These are phyloP conservation scores for Paxillus ammoniavirescens DNA, from an alignment of 768 basidiomycete genomes.

Conservation along the genomic window DNA sequence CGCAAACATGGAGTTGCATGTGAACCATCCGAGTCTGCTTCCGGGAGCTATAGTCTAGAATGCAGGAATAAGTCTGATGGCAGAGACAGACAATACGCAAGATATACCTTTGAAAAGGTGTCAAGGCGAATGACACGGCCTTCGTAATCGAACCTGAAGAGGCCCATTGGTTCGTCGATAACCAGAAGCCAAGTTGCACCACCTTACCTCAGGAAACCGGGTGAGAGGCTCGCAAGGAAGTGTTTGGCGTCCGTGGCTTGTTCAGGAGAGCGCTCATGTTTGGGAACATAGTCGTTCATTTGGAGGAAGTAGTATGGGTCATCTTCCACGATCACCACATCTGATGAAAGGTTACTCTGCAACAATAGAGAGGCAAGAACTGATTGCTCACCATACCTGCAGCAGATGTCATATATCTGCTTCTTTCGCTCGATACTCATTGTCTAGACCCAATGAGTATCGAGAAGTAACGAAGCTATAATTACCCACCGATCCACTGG, in stretches of 20 bases:
- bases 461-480: background rate
- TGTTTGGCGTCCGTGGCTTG: conserved; percentile 34
- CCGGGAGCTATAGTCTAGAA: conserved; percentile 75
- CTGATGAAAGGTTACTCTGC: conserved; percentile 27
- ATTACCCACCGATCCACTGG: conserved; percentile 64
- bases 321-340: conserved; percentile 80
- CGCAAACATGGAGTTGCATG: conserved; percentile 71
- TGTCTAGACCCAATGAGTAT: conserved; percentile 40
- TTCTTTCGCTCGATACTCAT: conserved; percentile 66
- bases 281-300: conserved; percentile 51
- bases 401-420: conserved; percentile 78
- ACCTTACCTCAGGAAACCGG: conserved; percentile 55
- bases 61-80: background rate
- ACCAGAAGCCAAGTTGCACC: background rate
- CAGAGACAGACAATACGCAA: background rate
- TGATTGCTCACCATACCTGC: conserved; percentile 60
- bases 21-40: conserved; percentile 76
- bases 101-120: conserved; percentile 67
- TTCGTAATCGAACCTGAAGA: conserved; percentile 61
- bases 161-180: background rate
- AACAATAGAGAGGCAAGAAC: background rate
- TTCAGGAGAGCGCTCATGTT: conserved; percentile 29
- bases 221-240: conserved; percentile 56
- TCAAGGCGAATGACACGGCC: conserved; percentile 85
- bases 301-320: conserved; percentile 84